Conservation (phyloP, 768 basidiomycete species). For the Lactarius sanguifluus region DNA sequence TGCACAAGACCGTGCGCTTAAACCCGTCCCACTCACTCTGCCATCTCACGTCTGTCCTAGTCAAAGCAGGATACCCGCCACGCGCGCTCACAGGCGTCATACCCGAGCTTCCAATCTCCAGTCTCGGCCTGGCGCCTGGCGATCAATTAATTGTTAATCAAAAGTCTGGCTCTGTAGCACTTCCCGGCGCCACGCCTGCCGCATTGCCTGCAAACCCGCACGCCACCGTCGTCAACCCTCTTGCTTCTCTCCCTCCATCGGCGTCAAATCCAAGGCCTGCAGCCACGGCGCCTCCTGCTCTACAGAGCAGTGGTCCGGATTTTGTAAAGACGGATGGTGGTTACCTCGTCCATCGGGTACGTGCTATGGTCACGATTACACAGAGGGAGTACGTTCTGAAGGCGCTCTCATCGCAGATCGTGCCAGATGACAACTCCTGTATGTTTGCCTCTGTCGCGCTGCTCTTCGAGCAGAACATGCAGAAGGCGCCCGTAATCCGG, state of each 20-base stretch:
- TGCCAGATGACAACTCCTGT: slow-evolving; percentile 98
- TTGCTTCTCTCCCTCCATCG: slow-evolving; percentile 30
- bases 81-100: slow-evolving; percentile 59
- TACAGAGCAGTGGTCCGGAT: slow-evolving; percentile 45
- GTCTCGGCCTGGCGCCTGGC: slow-evolving; percentile 71
- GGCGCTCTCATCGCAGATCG: slow-evolving; percentile 49
- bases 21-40: not conserved
- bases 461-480: slow-evolving; percentile 79
- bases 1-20: slow-evolving; percentile 70
- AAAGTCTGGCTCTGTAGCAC: slow-evolving; percentile 34
- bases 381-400: not conserved
- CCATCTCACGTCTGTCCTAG: slow-evolving; percentile 38
- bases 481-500: slow-evolving; percentile 68
- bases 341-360: slow-evolving; percentile 71
- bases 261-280: slow-evolving; percentile 27
- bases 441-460: slow-evolving; percentile 86
- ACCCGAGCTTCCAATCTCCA: slow-evolving; percentile 71
- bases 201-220: slow-evolving; percentile 31
- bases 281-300: slow-evolving; percentile 29
- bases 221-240: slow-evolving; percentile 31
- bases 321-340: slow-evolving; percentile 62
- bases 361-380: slow-evolving; percentile 26
- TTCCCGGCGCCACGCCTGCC: slow-evolving; percentile 19
- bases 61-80: slow-evolving; percentile 87
- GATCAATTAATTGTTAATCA: slow-evolving; percentile 85